Conservation (phyloP, 257 asterid species). For the Petunia secreta region DNA sequence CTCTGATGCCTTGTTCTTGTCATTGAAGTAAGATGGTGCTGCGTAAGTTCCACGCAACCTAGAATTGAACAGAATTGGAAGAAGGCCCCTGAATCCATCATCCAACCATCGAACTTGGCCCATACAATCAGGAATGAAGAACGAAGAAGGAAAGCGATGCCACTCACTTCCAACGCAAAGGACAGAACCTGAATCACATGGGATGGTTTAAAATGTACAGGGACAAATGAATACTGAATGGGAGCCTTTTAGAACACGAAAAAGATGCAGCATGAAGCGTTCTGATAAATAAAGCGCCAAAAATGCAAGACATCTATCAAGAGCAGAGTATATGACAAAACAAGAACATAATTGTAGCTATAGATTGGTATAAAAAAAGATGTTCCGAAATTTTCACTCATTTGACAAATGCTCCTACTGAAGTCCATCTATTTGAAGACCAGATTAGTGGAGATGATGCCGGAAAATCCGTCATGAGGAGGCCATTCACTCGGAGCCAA, state of each 20-base stretch:
- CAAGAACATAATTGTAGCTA: not conserved
- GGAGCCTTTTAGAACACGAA: not conserved
- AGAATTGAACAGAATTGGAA: slow-evolving; percentile 88
- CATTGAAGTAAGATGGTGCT: slow-evolving; percentile 86
- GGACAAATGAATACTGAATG: not conserved
- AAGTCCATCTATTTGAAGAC: not conserved
- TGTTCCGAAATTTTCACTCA: not conserved
- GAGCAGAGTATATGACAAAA: not conserved
- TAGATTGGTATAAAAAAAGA: not conserved
- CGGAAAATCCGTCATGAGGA: too few species aligned
- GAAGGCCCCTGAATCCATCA: slow-evolving; percentile 97
- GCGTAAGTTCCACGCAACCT: slow-evolving; percentile 93
- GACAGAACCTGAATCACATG: slow-evolving; percentile 57
- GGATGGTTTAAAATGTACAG: not conserved
- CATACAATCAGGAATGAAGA: slow-evolving; percentile 80
- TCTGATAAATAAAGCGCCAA: not conserved
- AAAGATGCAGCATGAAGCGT: not conserved
- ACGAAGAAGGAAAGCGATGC: slow-evolving; percentile 97
- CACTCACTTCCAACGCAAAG: slow-evolving; percentile 96
- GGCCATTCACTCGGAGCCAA: too few species aligned
- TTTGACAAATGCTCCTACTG: not conserved
- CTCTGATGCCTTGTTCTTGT: slow-evolving; percentile 89
- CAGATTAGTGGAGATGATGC: not conserved
- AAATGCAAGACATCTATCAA: slow-evolving; percentile 14
- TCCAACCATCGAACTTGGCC: slow-evolving; percentile 88